A percentile compares a stretch with the other conserved stretches of the same genome.
phyloP scores from a whole-genome alignment of 2,329 filamentous ascomycete genomes.

The Aureobasidium zeae region DNA sequence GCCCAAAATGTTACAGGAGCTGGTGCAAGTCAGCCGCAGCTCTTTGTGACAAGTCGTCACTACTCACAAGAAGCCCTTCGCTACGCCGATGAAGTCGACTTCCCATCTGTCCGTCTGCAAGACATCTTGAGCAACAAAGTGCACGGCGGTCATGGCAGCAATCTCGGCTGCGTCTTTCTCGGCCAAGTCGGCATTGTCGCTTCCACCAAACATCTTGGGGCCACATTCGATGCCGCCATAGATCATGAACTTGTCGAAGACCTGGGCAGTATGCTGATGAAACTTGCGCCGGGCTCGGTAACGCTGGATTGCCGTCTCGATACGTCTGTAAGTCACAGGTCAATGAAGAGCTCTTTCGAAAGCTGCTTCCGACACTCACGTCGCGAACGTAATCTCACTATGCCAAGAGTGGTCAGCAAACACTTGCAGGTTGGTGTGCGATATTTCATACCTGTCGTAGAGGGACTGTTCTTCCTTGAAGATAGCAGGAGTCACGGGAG shows the following conservation, averaged over 20 bases:
- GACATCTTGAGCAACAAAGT: conserved; percentile 41
- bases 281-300: conserved; percentile 71
- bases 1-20: conserved; percentile 7
- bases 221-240: conserved; percentile 69
- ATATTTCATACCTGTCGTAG: conserved; percentile 47
- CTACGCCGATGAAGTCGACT: conserved; percentile 72
- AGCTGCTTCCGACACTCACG: not conserved
- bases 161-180: conserved; percentile 56
- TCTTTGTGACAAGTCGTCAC: not conserved
- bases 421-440: not conserved
- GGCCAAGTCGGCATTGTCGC: conserved; percentile 50
- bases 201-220: conserved; percentile 54
- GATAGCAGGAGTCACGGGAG: conserved; percentile 64
- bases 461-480: conserved; percentile 56
- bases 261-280: conserved; percentile 47
- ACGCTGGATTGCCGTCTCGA: conserved; percentile 75
- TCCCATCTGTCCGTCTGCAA: conserved; percentile 48
- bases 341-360: not conserved
- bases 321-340: conserved; percentile 52
- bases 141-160: conserved; percentile 54
- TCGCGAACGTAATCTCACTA: conserved; percentile 8
- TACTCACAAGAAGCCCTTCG: conserved; percentile 66
- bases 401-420: not conserved
- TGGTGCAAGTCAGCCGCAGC: not conserved
- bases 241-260: conserved; percentile 73